Conservation (phyloP, 306 rosid genomes). For the Hippophae rhamnoides region DNA sequence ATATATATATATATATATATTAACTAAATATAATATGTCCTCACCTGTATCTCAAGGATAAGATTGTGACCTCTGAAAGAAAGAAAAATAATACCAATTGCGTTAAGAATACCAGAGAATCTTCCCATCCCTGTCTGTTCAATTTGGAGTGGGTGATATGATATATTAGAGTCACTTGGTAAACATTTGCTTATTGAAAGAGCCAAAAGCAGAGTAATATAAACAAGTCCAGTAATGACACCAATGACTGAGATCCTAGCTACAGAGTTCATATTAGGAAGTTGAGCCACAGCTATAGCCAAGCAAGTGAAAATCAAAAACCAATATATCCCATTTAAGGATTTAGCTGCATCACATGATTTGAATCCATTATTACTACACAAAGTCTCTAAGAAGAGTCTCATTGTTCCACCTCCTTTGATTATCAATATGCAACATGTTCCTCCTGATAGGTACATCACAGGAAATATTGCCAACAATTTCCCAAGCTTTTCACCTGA, state of each 20-base stretch:
- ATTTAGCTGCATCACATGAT: constrained; percentile 17
- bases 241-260: constrained; percentile 45
- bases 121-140: constrained; percentile 5
- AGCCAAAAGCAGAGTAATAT: constrained; percentile 43
- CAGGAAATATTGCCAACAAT: constrained; percentile 43
- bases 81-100: constrained; percentile 43
- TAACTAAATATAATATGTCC: background rate
- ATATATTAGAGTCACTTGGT: constrained; percentile 12
- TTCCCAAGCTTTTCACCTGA: constrained; percentile 61
- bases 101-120: constrained; percentile 22
- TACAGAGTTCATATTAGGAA: constrained; percentile 56
- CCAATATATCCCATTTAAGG: constrained; percentile 32
- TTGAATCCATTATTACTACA: constrained; percentile 13
- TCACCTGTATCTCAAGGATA: constrained; percentile 70
- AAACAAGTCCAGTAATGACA: constrained; percentile 22
- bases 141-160: constrained; percentile 11
- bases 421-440: constrained; percentile 57
- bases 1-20: background rate
- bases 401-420: constrained; percentile 51
- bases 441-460: constrained; percentile 64
- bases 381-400: constrained; percentile 25
- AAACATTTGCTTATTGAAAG: constrained; percentile 38
- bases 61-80: constrained; percentile 64
- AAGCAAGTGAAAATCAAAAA: constrained; percentile 40
- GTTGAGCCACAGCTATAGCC: constrained; percentile 44